phyloP scores from a whole-genome alignment of 75 land plant species.

The Adiantum capillusveneris region DNA sequence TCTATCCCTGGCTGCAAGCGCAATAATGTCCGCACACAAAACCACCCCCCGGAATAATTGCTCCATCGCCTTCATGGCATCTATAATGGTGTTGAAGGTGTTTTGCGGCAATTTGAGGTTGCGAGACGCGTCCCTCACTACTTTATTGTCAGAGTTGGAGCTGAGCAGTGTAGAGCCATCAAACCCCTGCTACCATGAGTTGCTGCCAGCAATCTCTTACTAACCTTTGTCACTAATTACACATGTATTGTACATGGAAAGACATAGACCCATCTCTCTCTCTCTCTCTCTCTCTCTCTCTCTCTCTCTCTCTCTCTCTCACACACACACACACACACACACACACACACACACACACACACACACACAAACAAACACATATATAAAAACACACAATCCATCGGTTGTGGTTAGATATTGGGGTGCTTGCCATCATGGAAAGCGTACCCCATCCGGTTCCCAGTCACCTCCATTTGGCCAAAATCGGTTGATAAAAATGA shows the following conservation, averaged over 20 bases:
- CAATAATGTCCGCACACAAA: slow-evolving; percentile 32
- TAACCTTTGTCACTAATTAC: neutral
- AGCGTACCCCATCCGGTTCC: too few relatives aligned
- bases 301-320: too few relatives aligned
- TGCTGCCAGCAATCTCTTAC: neutral
- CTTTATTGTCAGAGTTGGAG: slow-evolving; percentile 11
- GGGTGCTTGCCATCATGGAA: too few relatives aligned
- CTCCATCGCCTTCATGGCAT: slow-evolving; percentile 35
- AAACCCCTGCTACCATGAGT: slow-evolving; percentile 9
- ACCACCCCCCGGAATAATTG: slow-evolving; percentile 15
- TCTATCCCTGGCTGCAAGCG: slow-evolving; percentile 26
- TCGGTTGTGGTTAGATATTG: too few relatives aligned
- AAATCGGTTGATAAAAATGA: too few relatives aligned
- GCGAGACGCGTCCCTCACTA: slow-evolving; percentile 22
- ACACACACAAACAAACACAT: too few relatives aligned
- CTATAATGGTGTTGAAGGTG: slow-evolving; percentile 35
- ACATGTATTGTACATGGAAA: too few relatives aligned
- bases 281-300: too few relatives aligned
- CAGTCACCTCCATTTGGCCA: too few relatives aligned
- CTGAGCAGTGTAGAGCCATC: slow-evolving; percentile 18
- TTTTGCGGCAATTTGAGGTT: slow-evolving; percentile 22
- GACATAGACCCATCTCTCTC: too few relatives aligned
- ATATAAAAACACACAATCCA: too few relatives aligned
- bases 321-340: slow-evolving; percentile 1
- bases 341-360: neutral